These are phyloP conservation scores for Sporothrix globosa DNA, from an alignment of 2,329 filamentous ascomycete species.

Conservation along the genomic window DNA sequence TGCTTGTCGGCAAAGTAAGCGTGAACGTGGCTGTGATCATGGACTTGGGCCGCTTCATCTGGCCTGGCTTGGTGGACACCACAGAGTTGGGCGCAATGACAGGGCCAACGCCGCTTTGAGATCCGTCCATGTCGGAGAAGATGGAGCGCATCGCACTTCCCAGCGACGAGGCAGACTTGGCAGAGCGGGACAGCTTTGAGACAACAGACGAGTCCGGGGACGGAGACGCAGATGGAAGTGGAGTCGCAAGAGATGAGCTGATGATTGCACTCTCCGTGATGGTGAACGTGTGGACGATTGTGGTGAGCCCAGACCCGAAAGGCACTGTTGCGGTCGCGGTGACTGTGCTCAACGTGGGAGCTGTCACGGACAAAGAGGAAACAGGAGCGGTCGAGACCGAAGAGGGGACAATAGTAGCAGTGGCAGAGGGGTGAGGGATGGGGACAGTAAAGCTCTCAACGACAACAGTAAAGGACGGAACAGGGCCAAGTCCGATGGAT, in stretches of 20 bases:
- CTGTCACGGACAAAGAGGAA: neutral
- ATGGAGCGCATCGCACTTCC: conserved; percentile 19
- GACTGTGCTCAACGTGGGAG: conserved; percentile 23
- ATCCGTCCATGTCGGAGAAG: conserved; percentile 16
- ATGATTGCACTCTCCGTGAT: conserved; percentile 23
- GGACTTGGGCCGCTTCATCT: neutral
- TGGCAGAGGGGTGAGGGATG: neutral
- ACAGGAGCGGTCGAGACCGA: neutral
- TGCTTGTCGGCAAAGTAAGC: conserved; percentile 29
- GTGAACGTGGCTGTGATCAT: conserved; percentile 38
- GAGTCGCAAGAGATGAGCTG: neutral
- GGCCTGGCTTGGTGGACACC: conserved; percentile 1
- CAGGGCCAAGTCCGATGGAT: neutral
- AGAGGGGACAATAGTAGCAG: neutral
- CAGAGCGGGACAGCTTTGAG: neutral
- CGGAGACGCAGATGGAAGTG: neutral
- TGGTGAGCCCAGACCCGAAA: neutral
- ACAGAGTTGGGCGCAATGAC: neutral
- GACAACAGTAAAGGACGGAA: conserved; percentile 28
- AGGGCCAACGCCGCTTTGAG: conserved; percentile 13
- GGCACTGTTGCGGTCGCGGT: conserved; percentile 7
- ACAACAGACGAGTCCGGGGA: neutral
- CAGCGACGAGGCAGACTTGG: conserved; percentile 1
- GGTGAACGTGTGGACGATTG: conserved; percentile 30
- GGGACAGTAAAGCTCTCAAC: conserved; percentile 35